These are phyloP conservation scores for Heritiera littoralis DNA, from an alignment of 345 rosid genomes.

Conservation along the genomic window DNA sequence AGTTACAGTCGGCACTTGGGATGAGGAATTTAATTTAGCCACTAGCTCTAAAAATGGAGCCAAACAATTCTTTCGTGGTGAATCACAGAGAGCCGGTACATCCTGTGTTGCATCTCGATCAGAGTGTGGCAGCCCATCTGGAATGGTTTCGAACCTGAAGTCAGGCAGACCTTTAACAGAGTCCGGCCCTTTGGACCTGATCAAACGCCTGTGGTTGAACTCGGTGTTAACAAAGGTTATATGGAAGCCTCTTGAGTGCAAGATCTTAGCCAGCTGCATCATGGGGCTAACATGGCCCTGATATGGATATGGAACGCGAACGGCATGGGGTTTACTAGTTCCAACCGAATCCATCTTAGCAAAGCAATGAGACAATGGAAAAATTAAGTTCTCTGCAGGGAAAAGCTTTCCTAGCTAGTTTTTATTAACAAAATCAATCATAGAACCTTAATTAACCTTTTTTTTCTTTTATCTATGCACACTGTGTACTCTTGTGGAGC, in stretches of 20 bases:
- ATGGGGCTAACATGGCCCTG: constrained; percentile 23
- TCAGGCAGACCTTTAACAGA: constrained; percentile 31
- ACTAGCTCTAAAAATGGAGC: constrained; percentile 36
- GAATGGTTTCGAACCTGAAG: constrained; percentile 40
- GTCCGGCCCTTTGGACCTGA: constrained; percentile 35
- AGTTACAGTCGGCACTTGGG: constrained; percentile 28
- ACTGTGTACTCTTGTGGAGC: no score
- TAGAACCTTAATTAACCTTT: no score
- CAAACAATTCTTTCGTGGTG: constrained; percentile 32
- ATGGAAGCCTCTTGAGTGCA: constrained; percentile 38
- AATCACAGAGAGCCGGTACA: constrained; percentile 17
- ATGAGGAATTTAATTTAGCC: constrained; percentile 2
- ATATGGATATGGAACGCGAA: constrained; percentile 12
- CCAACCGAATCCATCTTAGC: neutral
- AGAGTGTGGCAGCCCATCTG: constrained; percentile 35
- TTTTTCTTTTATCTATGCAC: no score
- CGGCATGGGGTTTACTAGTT: neutral
- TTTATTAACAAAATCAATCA: neutral
- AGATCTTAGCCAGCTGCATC: constrained; percentile 25
- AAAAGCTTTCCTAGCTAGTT: neutral
- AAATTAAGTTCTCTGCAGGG: neutral
- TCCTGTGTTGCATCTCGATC: constrained; percentile 37
- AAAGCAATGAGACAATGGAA: neutral
- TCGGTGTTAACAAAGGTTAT: constrained; percentile 43
- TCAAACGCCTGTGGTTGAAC: constrained; percentile 36